These are phyloP conservation scores for Truncatella angustata DNA, from an alignment of 2,329 filamentous ascomycete genomes.

Conservation along the genomic window DNA sequence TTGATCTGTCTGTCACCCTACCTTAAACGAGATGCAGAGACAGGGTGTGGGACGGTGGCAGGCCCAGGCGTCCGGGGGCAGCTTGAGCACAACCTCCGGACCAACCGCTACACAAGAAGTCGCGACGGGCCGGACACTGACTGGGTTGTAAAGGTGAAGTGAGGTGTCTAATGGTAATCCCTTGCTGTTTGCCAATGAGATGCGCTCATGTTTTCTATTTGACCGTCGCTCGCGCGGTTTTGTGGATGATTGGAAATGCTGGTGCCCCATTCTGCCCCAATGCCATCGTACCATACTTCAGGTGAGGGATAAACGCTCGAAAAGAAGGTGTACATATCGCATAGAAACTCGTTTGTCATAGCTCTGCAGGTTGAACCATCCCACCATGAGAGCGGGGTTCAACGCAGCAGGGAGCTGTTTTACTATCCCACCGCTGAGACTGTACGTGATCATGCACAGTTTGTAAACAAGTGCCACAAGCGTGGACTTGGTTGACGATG, in stretches of 20 bases:
- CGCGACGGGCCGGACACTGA: neutral
- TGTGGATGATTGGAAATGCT: neutral
- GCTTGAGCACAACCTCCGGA: neutral
- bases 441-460: neutral
- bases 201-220: neutral
- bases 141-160: neutral
- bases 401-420: neutral
- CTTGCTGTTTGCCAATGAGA: neutral
- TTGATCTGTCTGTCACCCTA: neutral
- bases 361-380: neutral
- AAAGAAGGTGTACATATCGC: neutral
- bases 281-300: too few species aligned
- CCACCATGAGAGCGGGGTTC: neutral
- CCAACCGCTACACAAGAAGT: neutral
- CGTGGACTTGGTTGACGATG: neutral
- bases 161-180: neutral
- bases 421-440: too few species aligned
- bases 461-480: neutral
- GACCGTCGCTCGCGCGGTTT: neutral
- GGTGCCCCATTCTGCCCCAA: too few species aligned
- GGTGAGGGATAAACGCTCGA: neutral
- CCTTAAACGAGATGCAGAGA: too few species aligned
- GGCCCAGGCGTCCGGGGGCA: neutral
- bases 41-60: neutral
- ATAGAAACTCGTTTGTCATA: slow-evolving; percentile 5